These are phyloP conservation scores for Haberlea rhodopensis DNA, from an alignment of 257 asterid genomes.

Conservation along the genomic window DNA sequence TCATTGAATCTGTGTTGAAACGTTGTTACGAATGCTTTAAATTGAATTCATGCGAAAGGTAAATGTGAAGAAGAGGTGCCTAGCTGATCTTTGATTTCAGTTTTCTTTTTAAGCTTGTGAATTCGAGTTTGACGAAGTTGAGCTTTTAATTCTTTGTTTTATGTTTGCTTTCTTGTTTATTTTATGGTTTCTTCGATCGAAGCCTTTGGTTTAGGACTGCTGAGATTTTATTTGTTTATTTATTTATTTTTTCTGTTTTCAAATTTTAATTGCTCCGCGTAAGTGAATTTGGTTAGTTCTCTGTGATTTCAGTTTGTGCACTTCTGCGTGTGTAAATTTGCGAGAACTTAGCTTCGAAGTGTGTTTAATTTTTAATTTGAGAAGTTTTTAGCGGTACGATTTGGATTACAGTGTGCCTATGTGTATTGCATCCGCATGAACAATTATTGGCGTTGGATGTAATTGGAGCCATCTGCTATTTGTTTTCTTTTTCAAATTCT, in stretches of 20 bases:
- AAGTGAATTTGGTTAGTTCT: constrained; percentile 26
- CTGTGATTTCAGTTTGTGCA: constrained; percentile 15
- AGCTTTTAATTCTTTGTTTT: constrained; percentile 11
- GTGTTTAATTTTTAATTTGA: constrained; percentile 28
- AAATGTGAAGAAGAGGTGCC: constrained; percentile 18
- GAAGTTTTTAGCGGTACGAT: constrained; percentile 26
- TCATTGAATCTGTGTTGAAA: neutral
- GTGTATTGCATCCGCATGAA: constrained; percentile 2
- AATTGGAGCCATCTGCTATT: constrained; percentile 8
- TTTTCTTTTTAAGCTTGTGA: constrained; percentile 23
- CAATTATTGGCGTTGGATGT: constrained; percentile 16
- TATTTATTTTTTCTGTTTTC: constrained; percentile 12
- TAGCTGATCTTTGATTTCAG: constrained; percentile 32
- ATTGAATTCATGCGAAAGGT: constrained; percentile 40
- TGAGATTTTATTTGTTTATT: neutral
- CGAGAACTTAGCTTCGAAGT: constrained; percentile 16
- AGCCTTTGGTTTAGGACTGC: neutral
- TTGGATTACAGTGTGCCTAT: constrained; percentile 16
- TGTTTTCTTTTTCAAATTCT: constrained; percentile 13
- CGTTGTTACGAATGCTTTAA: constrained; percentile 31
- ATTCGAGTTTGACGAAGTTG: constrained; percentile 22
- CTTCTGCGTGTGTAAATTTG: neutral
- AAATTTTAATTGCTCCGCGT: constrained; percentile 17
- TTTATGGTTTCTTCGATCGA: constrained; percentile 30
- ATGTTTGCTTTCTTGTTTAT: constrained; percentile 24